Evolutionary conservation across 2,329 filamentous ascomycete species (phyloP).

Genomic region (Clonostachys chloroleuca): DNA sequence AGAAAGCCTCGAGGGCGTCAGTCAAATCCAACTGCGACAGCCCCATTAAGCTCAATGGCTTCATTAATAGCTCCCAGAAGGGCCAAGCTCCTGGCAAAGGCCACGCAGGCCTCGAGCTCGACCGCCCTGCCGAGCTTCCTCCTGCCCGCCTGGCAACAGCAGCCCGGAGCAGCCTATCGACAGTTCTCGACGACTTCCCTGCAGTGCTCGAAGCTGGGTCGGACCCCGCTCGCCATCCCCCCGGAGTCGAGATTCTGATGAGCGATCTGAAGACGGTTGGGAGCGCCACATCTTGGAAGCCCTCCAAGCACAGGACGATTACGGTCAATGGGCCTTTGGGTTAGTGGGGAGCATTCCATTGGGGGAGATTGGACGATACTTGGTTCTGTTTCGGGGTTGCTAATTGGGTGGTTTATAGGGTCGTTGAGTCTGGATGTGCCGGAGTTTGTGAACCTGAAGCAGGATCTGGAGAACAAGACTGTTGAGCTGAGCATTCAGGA

Average conservation of each 20-base stretch:
- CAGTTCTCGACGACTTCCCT: slow-evolving; percentile 67
- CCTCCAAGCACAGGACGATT: slow-evolving; percentile 61
- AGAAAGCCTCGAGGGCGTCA: no score
- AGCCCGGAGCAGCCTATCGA: slow-evolving; percentile 10
- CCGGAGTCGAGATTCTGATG: slow-evolving; percentile 73
- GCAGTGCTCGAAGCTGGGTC: slow-evolving; percentile 78
- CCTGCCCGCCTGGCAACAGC: slow-evolving; percentile 61
- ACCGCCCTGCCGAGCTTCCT: slow-evolving; percentile 67
- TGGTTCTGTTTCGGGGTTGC: slow-evolving; percentile 3
- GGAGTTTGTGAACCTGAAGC: slow-evolving; percentile 67
- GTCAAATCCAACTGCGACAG: neutral
- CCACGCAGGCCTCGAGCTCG: slow-evolving; percentile 40
- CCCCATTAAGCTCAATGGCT: slow-evolving; percentile 18
- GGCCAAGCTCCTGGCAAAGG: slow-evolving; percentile 55
- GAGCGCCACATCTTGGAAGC: slow-evolving; percentile 55
- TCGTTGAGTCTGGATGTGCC: slow-evolving; percentile 76
- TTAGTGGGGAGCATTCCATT: slow-evolving; percentile 20
- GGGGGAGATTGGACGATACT: neutral
- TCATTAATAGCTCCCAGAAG: slow-evolving; percentile 63
- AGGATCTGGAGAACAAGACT: slow-evolving; percentile 59
- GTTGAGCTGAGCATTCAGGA: slow-evolving; percentile 69
- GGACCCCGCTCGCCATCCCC: slow-evolving; percentile 77
- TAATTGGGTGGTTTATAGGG: slow-evolving; percentile 37
- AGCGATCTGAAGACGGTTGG: slow-evolving; percentile 54
- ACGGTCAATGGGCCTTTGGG: slow-evolving; percentile 79